Conservation (phyloP, 1,139 yeast species). For the Pichia sp. region DNA sequence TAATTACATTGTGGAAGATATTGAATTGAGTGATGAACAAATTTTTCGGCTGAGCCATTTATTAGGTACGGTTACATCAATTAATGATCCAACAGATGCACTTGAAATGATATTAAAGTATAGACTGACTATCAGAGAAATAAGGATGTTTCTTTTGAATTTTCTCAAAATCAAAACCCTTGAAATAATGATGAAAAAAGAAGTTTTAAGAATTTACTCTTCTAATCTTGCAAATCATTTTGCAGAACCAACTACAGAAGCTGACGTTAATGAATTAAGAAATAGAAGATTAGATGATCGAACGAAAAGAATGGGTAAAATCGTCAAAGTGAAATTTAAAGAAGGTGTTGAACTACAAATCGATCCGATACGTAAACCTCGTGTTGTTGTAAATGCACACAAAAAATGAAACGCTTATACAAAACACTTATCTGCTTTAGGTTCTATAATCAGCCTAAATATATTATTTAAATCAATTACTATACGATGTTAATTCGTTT, state of each 20-base stretch:
- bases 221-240: background rate
- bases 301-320: conserved; percentile 20
- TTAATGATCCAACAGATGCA: conserved; percentile 34
- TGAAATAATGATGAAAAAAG: conserved; percentile 23
- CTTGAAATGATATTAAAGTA: conserved; percentile 38
- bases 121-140: conserved; percentile 38
- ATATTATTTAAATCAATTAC: too few relatives aligned
- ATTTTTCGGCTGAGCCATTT: conserved; percentile 26
- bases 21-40: conserved; percentile 10
- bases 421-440: conserved; percentile 6
- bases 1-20: conserved; percentile 11
- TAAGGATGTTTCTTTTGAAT: conserved; percentile 34
- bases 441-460: too few relatives aligned
- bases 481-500: too few relatives aligned
- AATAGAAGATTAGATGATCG: conserved; percentile 17
- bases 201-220: background rate
- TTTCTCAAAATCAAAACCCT: conserved; percentile 29
- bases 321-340: conserved; percentile 21
- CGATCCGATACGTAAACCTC: conserved; percentile 26
- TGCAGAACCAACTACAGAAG: conserved; percentile 16
- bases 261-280: conserved; percentile 14
- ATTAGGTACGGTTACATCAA: conserved; percentile 36
- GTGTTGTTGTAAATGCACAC: conserved; percentile 5
- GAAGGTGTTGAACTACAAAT: conserved; percentile 23
- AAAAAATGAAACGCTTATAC: background rate